These are phyloP conservation scores for Microthlaspi erraticum DNA, from an alignment of 345 rosid species.

Conservation along the genomic window DNA sequence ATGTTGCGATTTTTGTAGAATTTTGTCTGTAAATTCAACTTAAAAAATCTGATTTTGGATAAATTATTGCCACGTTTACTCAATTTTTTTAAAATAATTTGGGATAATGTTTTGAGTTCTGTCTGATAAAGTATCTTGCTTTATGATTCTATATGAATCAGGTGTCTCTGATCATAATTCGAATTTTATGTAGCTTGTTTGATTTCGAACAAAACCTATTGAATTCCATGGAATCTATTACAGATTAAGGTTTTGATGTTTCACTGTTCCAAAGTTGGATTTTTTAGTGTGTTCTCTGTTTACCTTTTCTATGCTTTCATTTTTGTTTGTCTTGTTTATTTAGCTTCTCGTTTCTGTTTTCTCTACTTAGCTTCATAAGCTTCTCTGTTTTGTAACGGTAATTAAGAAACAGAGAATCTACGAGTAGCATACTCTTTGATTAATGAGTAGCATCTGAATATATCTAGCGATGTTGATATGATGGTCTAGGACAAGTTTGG, in stretches of 20 bases:
- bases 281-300: background rate
- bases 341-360: too few relatives aligned
- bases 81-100: background rate
- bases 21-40: slow-evolving; percentile 1
- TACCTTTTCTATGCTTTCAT: slow-evolving; percentile 1
- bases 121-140: slow-evolving; percentile 30
- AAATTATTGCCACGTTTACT: slow-evolving; percentile 23
- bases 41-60: slow-evolving; percentile 26
- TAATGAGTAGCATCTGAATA: too few relatives aligned
- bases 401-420: too few relatives aligned
- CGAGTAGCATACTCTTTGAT: too few relatives aligned
- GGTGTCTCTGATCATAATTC: background rate
- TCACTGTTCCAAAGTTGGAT: slow-evolving; percentile 22
- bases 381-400: too few relatives aligned
- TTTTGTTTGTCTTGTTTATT: background rate
- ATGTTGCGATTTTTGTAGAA: slow-evolving; percentile 6
- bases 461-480: too few relatives aligned
- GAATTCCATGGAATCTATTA: background rate
- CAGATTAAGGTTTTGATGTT: slow-evolving; percentile 20
- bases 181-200: background rate
- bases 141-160: background rate
- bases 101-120: slow-evolving; percentile 25
- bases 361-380: too few relatives aligned
- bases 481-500: too few relatives aligned
- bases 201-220: slow-evolving; percentile 1